Evolutionary conservation across 2,329 filamentous ascomycete species (phyloP), one percentile per base, ranked within the genome.

Genomic region (Aspergillus tanneri): DNA sequence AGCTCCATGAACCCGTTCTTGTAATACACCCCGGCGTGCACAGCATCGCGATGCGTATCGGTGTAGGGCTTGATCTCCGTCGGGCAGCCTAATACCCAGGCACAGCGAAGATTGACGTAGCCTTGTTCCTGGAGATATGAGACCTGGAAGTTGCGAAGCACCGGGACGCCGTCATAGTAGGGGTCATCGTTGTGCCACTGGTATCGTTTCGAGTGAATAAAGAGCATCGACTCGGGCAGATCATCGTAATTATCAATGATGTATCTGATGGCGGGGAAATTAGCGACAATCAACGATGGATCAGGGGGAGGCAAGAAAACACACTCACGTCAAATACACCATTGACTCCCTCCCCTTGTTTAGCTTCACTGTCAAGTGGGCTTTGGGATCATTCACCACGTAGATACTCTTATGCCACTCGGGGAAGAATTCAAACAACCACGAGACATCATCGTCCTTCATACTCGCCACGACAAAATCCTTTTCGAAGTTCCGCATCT

Each of bases 341-440:
- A 72, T 73, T 5, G 69, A 70, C 52, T 73, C 71, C 42, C 70
- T 63, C 6, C 71, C 71, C 55, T 73, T 73, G 49, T 73, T 73
- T 35, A 58, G 55, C 3, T 74, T 68, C 11, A 82, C 77, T 0
- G 74, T 79, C 52, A 80, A 64, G 16, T 68, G 52, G 3, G 77
- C 76, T 4, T 53, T 54, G 24, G 72, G 66, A 55, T 80, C 72
- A 55, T 83, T 74, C 43, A 78, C 77, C 21, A 80, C 72, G 60
- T 83, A 83, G 49, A 82, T 71, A 49, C 72, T 79, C 60, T 76
- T 75, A 49, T 73, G 69, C 78, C 78, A 81, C 18, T 71, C 68
- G 2, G 70, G 65, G 25, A 73, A 66, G 49, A 66, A 53, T 25
- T 71, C 61, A 19, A 59, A 59, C 28, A 73, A 43, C 71, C 71